Evolutionary conservation across 805 yeast genomes (phyloP), one percentile per base, ranked within the genome.

Genomic region (Schizosaccharomyces cryophilus): DNA sequence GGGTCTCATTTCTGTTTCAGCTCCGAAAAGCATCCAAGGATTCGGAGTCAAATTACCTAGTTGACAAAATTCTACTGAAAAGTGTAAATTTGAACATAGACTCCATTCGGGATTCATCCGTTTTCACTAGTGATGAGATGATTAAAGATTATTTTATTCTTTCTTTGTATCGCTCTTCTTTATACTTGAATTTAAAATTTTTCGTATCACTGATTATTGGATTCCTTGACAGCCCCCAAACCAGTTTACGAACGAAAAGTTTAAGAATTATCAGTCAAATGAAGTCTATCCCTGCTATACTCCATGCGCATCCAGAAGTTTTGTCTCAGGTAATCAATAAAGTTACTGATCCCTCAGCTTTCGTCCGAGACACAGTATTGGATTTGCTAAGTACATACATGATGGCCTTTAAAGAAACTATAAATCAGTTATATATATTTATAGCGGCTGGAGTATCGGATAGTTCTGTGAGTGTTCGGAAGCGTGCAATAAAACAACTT

Each of bases 231-330:
- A 51, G 56, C n/a, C 56, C 56, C 19, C 56, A 51, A 51, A 29
- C 56, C 6, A 51, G 35, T 51, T 29, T 51, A 24, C 56, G 56
- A 29, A 51, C 56, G 30, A 51, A 51, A 21, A 24, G 56, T 29
- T 29, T 51, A 6, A 21, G 56, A 3, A 51, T 51, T n/a, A 21
- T 51, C n/a, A 51, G 26, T n/a, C 56, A 51, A 6, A 51, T 51
- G 56, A 95, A 83, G 68, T 93, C 86, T 77, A 93, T 93, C 67
- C 99, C 99, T 66, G 82, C 96, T 42, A 98, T 93, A 67, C 90
- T 93, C 97, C 93, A 93, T 80, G 84, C 97, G 59, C 96, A 88
- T 76, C 99, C 99, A 65, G 99, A 93, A 78, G 96, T 93, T 67
- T 51, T 51, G n/a, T 17, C 30, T 29, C 56, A 51, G n/a, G 31